These are phyloP conservation scores for Lepidopterella palustris DNA, from an alignment of 495 filamentous ascomycete genomes.

Conservation along the genomic window DNA sequence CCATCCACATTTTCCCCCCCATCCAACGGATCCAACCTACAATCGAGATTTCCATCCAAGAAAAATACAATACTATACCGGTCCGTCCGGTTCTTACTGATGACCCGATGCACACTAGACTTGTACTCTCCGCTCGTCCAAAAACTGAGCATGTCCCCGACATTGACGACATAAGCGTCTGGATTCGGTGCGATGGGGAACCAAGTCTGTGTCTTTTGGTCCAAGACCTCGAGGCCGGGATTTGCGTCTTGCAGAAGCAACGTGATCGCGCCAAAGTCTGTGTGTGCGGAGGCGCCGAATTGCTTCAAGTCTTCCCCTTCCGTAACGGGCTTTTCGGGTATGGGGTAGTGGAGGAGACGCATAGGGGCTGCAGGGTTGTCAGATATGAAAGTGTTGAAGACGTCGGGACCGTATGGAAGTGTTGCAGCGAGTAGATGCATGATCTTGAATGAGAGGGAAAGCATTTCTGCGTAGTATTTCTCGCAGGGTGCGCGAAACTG, in stretches of 20 bases:
- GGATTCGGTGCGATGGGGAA: constrained; percentile 29
- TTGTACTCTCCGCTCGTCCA: constrained; percentile 33
- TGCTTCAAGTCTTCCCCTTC: constrained; percentile 19
- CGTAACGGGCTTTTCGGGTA: constrained; percentile 24
- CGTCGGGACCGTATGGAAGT: constrained; percentile 15
- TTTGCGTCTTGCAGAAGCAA: constrained; percentile 36
- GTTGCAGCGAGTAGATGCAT: constrained; percentile 4
- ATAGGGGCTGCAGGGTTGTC: constrained; percentile 27
- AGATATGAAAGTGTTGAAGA: constrained; percentile 33
- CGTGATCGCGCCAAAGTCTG: constrained; percentile 40
- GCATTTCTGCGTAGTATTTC: constrained; percentile 16
- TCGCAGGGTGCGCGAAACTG: constrained; percentile 21
- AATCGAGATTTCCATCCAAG: constrained; percentile 35
- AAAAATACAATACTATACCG: constrained; percentile 23
- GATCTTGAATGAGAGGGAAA: constrained; percentile 4
- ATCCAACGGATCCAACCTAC: constrained; percentile 35
- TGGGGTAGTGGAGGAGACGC: constrained; percentile 39
- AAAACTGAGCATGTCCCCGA: constrained; percentile 35
- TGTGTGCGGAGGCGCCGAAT: constrained; percentile 36
- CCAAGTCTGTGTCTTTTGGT: constrained; percentile 31
- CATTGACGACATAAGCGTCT: constrained; percentile 37
- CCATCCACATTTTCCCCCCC: constrained; percentile 19
- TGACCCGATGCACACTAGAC: constrained; percentile 37
- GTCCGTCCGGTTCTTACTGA: constrained; percentile 23
- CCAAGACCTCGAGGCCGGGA: constrained; percentile 34